phyloP scores from a whole-genome alignment of 805 yeast genomes.

The Ogataea henricii region DNA sequence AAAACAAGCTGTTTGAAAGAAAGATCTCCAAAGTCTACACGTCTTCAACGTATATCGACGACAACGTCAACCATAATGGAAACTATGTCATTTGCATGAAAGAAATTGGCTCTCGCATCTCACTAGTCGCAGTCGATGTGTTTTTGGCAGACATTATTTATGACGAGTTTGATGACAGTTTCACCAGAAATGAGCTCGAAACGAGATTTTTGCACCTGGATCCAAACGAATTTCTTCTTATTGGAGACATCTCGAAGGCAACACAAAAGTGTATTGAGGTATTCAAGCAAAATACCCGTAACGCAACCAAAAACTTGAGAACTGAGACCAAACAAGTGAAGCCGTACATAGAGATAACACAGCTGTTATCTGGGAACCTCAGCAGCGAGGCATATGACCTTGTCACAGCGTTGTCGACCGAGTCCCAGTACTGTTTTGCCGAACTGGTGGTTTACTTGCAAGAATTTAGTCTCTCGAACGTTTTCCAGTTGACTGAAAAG shows the following conservation, averaged over 20 bases:
- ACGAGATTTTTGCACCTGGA: conserved; percentile 72
- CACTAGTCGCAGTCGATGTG: conserved; percentile 67
- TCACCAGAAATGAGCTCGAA: conserved; percentile 61
- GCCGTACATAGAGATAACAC: conserved; percentile 14
- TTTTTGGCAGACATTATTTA: conserved; percentile 73
- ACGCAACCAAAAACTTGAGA: conserved; percentile 12
- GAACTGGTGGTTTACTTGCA: conserved; percentile 55
- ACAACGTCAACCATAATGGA: conserved; percentile 18
- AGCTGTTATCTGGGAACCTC: conserved; percentile 11
- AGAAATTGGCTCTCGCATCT: conserved; percentile 35
- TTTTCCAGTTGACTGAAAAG: conserved; percentile 55
- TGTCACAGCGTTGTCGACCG: conserved; percentile 16
- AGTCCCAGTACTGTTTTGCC: conserved; percentile 35
- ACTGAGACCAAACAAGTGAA: conserved; percentile 5
- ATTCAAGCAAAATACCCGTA: conserved; percentile 14
- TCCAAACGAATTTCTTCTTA: conserved; percentile 71
- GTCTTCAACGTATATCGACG: conserved; percentile 77
- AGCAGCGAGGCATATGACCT: conserved; percentile 16
- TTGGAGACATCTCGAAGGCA: conserved; percentile 42
- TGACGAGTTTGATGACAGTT: conserved; percentile 68
- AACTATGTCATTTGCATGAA: conserved; percentile 48
- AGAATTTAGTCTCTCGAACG: conserved; percentile 61
- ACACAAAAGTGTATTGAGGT: conserved; percentile 30
- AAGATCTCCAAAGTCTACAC: conserved; percentile 74
- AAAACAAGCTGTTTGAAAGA: conserved; percentile 63